Evolutionary conservation across 2,329 filamentous ascomycete genomes (phyloP), one percentile per base, ranked within the genome.

Genomic region (Alternaria solani): DNA sequence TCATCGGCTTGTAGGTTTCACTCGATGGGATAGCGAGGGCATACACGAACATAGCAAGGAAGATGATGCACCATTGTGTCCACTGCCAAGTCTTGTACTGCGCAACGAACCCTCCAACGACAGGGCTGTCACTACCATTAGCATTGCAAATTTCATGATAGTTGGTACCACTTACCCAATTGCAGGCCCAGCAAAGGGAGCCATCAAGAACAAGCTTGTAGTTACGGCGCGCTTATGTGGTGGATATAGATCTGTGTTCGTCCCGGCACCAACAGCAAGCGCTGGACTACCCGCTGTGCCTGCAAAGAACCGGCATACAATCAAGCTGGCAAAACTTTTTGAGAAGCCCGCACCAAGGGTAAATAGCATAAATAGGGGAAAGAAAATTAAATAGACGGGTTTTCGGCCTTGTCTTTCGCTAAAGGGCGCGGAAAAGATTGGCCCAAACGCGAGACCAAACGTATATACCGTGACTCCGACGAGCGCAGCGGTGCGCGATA

Each of bases 221-320:
- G 76, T 65, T 5, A 76, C 55, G 0, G 79, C 80, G 20, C 79
- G 64, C 34, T 70, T 55, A 2, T 70, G 65, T 1, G 75, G 73
- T 2, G 65, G 59, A 44, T 77, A 81, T 26, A 82, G 32, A 63
- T 82, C 81, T 7, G 78, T 78, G 52, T 71, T 77, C 2, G 77
- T 81, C 0, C 80, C 81, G 5, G 75, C 76, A 4, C 80, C 81
- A 2, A 82, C 78, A 2, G 81, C 80, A 1, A 83, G 69, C 1
- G 78, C 75, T 83, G 66, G 91, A 85, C 42, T 89, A 28, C 89
- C 90, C 64, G 90, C 90, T 74, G 90, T 74, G 0, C 91, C 90
- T 49, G 91, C 91, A 68, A 93, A 91, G 80, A 94, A 88, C 2
- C 88, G 80, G 26, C 87, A 78, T 8, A 88, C 74, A 49, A 83